Evolutionary conservation across 1,139 yeast genomes (phyloP), one percentile per base, ranked within the genome.

Genomic region (Hyphopichia fennica): DNA sequence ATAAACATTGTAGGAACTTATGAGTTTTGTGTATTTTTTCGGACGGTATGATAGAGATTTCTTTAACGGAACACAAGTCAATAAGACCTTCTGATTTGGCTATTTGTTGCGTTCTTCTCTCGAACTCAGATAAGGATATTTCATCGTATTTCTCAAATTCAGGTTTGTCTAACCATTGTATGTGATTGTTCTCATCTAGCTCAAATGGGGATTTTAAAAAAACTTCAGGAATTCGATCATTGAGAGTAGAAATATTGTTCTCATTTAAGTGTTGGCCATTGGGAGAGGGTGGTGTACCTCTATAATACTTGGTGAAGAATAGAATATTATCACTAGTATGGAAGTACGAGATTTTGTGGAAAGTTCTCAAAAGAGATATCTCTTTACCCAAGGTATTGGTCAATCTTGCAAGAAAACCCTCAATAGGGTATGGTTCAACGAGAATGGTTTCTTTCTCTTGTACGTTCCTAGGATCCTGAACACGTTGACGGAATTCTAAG

Each of bases 391-490:
- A 53, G 50, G 77, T 71, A 37, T 79, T 72, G 0, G 86, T 72
- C 34, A 86, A 58, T 39, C 86, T 72, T 2, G 79, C 69, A 13
- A 89, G 60, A 57, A 86, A 88, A 0, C 97, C 96, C 62, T 88
- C 96, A 8, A 87, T 60, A 0, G 95, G 83, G 0, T 62, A 47
- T 0, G 96, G 95, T 52, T 86, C 93, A 1, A 53, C 35, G 5
- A 61, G 15, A 2, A 23, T 34, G 3, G 35, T 37, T 4, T 53
- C 59, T 1, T 51, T 46, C 0, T 41, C 41, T 8, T 48, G 35
- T 1, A 23, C 32, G 5, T 16, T 20, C 23, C 41, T 29, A 31
- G 40, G 42, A 38, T 16, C 41, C 31, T 42, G 45, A 13, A 44
- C 45, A 44, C 77, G 63, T n/a, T 75, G 72, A 38, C 95, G 67